Percentiles rank a stretch among this genome's conserved stretches.
Evolutionary conservation across 2,329 filamentous ascomycete species (phyloP).

Genomic region (Apiospora aurea): DNA sequence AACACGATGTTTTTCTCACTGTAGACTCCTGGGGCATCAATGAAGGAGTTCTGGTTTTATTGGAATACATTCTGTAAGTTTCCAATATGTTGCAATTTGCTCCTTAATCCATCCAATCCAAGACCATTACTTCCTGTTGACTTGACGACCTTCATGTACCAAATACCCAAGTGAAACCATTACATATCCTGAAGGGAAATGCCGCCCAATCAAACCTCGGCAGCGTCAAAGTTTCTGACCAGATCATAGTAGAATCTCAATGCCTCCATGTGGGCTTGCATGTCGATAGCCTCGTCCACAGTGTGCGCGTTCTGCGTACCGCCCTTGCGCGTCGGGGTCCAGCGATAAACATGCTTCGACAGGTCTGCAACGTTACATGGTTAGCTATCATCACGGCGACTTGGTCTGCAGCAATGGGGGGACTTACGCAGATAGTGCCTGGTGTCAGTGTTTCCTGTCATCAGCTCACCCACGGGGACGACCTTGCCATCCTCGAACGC

Average conservation of each 20-base stretch:
- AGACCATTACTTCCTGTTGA: no score
- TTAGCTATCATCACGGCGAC: slow-evolving; percentile 11
- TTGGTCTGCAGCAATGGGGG: neutral
- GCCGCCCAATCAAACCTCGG: slow-evolving; percentile 27
- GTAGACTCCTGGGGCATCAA: no score
- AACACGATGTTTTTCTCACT: no score
- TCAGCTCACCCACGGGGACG: slow-evolving; percentile 45
- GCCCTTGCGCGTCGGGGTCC: slow-evolving; percentile 45
- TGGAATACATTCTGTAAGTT: no score
- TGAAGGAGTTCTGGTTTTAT: no score
- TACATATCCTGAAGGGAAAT: no score
- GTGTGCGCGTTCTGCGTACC: slow-evolving; percentile 44
- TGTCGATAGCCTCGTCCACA: slow-evolving; percentile 47
- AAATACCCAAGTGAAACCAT: no score
- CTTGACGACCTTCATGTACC: no score
- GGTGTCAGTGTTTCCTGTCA: slow-evolving; percentile 48
- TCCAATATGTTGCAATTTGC: no score
- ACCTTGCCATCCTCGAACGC: slow-evolving; percentile 44
- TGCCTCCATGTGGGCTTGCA: slow-evolving; percentile 47
- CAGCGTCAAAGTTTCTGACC: slow-evolving; percentile 46
- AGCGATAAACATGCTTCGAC: slow-evolving; percentile 48
- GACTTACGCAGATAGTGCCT: slow-evolving; percentile 46
- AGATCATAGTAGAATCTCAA: slow-evolving; percentile 48
- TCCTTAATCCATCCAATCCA: no score
- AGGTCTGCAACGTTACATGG: slow-evolving; percentile 35